Percentiles rank a stretch among this genome's conserved stretches.
Evolutionary conservation across 2,329 filamentous ascomycete genomes (phyloP).

Genomic region (Chrysosporium keratinophilum): DNA sequence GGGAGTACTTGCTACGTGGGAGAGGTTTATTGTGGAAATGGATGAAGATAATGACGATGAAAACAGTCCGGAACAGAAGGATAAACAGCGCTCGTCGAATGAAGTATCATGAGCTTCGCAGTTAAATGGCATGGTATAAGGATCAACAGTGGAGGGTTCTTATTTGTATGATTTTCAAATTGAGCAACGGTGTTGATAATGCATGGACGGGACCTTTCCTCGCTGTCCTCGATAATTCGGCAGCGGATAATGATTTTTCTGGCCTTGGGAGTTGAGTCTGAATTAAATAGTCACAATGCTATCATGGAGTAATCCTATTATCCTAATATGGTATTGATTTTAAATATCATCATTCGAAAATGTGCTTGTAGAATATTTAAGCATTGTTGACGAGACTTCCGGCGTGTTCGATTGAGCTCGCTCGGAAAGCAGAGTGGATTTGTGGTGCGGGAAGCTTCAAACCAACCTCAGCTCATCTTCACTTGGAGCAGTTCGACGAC

Average conservation of each 20-base stretch:
- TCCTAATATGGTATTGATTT: background rate
- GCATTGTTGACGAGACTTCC: background rate
- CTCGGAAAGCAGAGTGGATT: background rate
- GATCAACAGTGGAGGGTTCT: background rate
- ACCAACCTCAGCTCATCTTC: background rate
- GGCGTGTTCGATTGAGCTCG: background rate
- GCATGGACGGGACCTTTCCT: background rate
- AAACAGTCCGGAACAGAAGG: background rate
- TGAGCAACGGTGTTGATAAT: conserved; percentile 4
- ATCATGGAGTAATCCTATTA: background rate
- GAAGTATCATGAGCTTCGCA: conserved; percentile 5
- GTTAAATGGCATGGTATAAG: background rate
- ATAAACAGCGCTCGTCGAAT: conserved; percentile 2
- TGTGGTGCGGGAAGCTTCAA: background rate
- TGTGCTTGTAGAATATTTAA: background rate
- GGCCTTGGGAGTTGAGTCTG: background rate
- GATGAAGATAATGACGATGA: conserved; percentile 37
- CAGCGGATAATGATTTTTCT: background rate
- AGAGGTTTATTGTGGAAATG: conserved; percentile 80
- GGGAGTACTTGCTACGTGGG: conserved; percentile 71
- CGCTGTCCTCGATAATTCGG: background rate
- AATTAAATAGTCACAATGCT: background rate
- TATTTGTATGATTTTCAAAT: conserved; percentile 6
- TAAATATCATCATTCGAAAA: background rate
- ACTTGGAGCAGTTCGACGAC: background rate